These are phyloP conservation scores for Echinochloa phyllopogon DNA, from an alignment of 176 grass and related monocot species.

Conservation along the genomic window DNA sequence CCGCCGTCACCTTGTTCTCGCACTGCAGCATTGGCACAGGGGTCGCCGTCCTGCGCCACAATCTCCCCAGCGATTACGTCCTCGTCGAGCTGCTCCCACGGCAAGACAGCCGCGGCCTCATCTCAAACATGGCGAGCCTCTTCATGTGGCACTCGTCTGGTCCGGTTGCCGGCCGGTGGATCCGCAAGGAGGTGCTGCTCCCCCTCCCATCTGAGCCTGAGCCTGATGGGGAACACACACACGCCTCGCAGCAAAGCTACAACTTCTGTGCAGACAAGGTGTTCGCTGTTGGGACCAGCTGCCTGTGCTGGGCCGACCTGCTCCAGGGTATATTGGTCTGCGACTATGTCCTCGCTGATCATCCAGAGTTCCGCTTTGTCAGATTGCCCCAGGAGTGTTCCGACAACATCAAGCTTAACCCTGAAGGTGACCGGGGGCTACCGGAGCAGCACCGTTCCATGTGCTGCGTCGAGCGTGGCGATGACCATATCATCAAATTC, in stretches of 20 bases:
- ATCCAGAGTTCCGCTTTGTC: not conserved
- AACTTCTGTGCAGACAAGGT: not conserved
- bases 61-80: not conserved
- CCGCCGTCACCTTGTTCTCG: not conserved
- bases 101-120: not conserved
- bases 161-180: not conserved
- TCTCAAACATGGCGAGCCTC: not conserved
- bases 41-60: not conserved
- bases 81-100: not conserved
- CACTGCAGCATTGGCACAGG: not conserved
- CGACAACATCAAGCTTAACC: not conserved
- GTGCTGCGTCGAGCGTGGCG: not conserved
- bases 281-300: not conserved
- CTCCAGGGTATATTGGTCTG: not conserved
- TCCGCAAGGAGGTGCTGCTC: not conserved
- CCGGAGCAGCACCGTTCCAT: not conserved
- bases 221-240: not conserved
- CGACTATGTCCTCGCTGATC: not conserved
- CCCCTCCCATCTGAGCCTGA: not conserved
- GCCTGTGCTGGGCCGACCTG: not conserved
- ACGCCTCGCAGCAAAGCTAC: not conserved
- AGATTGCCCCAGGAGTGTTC: not conserved
- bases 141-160: not conserved
- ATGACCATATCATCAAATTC: not conserved
- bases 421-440: not conserved